Conservation (phyloP, 768 basidiomycete genomes). For the Trametes sanguinea region DNA sequence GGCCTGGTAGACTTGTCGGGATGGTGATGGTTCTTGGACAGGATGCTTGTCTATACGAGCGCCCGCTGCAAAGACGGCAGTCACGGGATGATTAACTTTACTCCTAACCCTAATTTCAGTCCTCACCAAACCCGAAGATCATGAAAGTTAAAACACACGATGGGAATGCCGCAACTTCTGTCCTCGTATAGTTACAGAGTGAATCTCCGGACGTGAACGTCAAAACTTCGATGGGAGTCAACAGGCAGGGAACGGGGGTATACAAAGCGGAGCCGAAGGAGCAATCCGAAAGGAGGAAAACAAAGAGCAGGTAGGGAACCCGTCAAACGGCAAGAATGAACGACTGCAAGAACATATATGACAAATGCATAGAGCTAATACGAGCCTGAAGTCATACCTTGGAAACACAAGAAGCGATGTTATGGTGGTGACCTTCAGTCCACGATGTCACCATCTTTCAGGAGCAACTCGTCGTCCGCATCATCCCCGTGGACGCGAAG, state of each 20-base stretch:
- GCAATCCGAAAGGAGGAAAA: too few relatives aligned
- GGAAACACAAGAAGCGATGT: background rate
- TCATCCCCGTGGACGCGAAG: conserved; percentile 24
- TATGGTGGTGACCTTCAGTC: background rate
- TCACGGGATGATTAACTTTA: conserved; percentile 3
- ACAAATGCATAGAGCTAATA: too few relatives aligned
- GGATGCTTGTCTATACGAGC: conserved; percentile 12
- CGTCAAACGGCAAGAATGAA: background rate
- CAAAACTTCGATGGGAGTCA: too few relatives aligned
- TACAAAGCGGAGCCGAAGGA: too few relatives aligned
- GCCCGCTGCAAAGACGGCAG: conserved; percentile 13
- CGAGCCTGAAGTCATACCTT: too few relatives aligned
- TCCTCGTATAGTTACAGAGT: too few relatives aligned
- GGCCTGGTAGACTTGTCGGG: background rate
- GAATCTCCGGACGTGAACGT: too few relatives aligned
- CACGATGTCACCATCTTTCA: conserved; percentile 22
- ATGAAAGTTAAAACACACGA: too few relatives aligned
- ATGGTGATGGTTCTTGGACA: conserved; percentile 26
- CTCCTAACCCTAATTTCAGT: conserved; percentile 17
- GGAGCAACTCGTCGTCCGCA: conserved; percentile 30
- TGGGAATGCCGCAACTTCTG: too few relatives aligned
- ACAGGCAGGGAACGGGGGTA: too few relatives aligned
- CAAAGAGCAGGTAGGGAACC: too few relatives aligned
- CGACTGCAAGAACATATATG: background rate
- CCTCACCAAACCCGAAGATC: background rate